Evolutionary conservation across 1,284 basidiomycete genomes (phyloP), one percentile per base, ranked within the genome.

Genomic region (Ganoderma leucocontextum): DNA sequence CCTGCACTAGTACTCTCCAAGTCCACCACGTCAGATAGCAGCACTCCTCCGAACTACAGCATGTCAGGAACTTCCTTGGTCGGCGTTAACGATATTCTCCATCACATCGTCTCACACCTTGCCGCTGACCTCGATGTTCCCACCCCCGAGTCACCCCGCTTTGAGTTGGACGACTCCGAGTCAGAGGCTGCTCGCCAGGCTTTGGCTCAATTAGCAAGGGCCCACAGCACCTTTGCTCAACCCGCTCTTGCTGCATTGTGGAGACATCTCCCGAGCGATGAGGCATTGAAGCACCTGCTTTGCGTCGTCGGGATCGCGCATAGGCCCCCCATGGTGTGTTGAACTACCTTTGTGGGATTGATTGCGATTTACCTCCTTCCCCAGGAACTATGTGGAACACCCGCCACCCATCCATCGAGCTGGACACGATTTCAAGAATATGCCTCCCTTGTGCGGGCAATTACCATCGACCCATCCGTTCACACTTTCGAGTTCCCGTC

Each of bases 391-490:
- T 38, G 8, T 33, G 25, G 29, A 4, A 19, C 33, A n/a, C 12
- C 15, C 4, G 36, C 15, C 10, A 58, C 55, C 3, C 55, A 58
- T 58, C 12, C 5, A 9, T 17, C 52, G 2, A 19, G 35, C 55
- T 58, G 55, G 55, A 22, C 13, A 19, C 55, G 35, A 38, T 58
- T 58, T 12, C 55, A 58, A n/a, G 55, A 36, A 38, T 58, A 58
- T 38, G 33, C 55, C 35, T n/a, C 35, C 35, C 36, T 58, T 19
- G 55, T 58, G 17, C 33, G 55, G 12, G 10, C 29, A 58, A 58
- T 58, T 7, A 38, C 4, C 9, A n/a, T 58, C 19, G 35, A 58
- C 35, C 55, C 35, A 5, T 38, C 33, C 5, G 33, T 55, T 12
- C 35, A 5, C 17, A 35, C 17, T n/a, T 25, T 25, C 47, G 17